A percentile compares a stretch with the other conserved stretches of the same genome.
Evolutionary conservation across 2,329 filamentous ascomycete genomes (phyloP).

Genomic region (Ascocoryne sarcoides): DNA sequence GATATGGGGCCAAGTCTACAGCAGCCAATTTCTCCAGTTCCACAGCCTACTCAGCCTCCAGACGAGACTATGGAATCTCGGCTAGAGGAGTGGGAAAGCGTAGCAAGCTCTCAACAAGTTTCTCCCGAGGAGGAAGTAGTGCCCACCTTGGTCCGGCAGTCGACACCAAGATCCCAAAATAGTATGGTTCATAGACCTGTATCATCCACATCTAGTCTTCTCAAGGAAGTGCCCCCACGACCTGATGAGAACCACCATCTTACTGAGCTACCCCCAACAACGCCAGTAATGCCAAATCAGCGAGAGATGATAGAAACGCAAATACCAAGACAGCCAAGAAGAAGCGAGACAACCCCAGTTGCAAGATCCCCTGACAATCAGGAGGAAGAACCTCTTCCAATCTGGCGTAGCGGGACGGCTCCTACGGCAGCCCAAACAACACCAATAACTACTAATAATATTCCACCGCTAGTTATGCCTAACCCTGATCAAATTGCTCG

Average conservation of each 20-base stretch:
- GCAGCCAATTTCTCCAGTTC: slow-evolving; percentile 20
- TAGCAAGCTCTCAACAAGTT: slow-evolving; percentile 3
- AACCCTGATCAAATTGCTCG: slow-evolving; percentile 25
- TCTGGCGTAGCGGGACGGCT: slow-evolving; percentile 17
- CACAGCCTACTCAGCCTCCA: slow-evolving; percentile 11
- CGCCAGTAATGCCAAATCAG: slow-evolving; percentile 8
- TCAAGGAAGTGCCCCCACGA: slow-evolving; percentile 15
- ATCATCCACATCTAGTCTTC: not conserved
- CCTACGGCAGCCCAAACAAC: slow-evolving; percentile 13
- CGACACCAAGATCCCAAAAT: not conserved
- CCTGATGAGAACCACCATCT: slow-evolving; percentile 18
- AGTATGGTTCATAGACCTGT: not conserved
- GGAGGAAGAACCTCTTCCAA: slow-evolving; percentile 9
- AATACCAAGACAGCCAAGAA: slow-evolving; percentile 9
- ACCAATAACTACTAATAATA: slow-evolving; percentile 1
- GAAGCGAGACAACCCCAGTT: slow-evolving; percentile 18
- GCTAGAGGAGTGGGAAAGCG: slow-evolving; percentile 12
- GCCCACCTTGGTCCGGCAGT: not conserved
- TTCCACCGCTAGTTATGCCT: slow-evolving; percentile 13
- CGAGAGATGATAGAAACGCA: slow-evolving; percentile 11
- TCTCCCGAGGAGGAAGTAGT: not conserved
- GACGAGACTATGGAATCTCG: slow-evolving; percentile 7
- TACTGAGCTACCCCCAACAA: slow-evolving; percentile 12
- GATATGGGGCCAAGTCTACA: slow-evolving; percentile 17
- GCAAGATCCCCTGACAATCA: slow-evolving; percentile 3